Evolutionary conservation across 2,329 filamentous ascomycete species (phyloP).

Genomic region (Neofusicoccum parvum): DNA sequence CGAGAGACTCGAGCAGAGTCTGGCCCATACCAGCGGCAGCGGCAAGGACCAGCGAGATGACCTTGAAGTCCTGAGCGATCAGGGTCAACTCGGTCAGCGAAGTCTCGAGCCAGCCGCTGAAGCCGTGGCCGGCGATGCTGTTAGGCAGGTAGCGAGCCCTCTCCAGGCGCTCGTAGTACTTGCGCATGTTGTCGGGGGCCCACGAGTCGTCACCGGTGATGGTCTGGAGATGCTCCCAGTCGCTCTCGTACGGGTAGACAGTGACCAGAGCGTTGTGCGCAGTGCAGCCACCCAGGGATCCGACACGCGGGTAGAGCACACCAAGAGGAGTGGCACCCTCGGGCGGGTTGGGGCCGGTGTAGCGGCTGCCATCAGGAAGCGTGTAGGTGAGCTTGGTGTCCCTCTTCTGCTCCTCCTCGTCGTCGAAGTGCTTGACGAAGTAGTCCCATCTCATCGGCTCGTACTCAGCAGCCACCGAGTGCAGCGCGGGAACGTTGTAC

Average conservation of each 20-base stretch:
- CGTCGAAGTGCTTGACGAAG: constrained; percentile 63
- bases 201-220: constrained; percentile 64
- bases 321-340: constrained; percentile 55
- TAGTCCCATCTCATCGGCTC: constrained; percentile 62
- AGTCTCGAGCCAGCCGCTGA: constrained; percentile 60
- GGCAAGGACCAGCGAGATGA: constrained; percentile 55
- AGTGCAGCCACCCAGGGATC: constrained; percentile 60
- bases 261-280: constrained; percentile 64
- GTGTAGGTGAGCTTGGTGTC: constrained; percentile 64
- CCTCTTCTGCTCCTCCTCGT: constrained; percentile 54
- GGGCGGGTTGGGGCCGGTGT: constrained; percentile 58
- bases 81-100: constrained; percentile 54
- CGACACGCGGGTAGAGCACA: constrained; percentile 60
- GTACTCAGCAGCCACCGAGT: constrained; percentile 58
- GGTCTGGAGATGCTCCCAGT: constrained; percentile 60
- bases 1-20: constrained; percentile 25
- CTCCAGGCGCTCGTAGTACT: constrained; percentile 59
- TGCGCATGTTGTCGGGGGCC: constrained; percentile 60
- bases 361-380: constrained; percentile 53
- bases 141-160: constrained; percentile 54
- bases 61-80: constrained; percentile 54
- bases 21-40: constrained; percentile 56
- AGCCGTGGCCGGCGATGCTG: constrained; percentile 55
- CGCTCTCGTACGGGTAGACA: constrained; percentile 60
- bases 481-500: constrained; percentile 58